Evolutionary conservation across 257 asterid species (phyloP), one percentile per base, ranked within the genome.

Genomic region (Nicotiana attenuata): DNA sequence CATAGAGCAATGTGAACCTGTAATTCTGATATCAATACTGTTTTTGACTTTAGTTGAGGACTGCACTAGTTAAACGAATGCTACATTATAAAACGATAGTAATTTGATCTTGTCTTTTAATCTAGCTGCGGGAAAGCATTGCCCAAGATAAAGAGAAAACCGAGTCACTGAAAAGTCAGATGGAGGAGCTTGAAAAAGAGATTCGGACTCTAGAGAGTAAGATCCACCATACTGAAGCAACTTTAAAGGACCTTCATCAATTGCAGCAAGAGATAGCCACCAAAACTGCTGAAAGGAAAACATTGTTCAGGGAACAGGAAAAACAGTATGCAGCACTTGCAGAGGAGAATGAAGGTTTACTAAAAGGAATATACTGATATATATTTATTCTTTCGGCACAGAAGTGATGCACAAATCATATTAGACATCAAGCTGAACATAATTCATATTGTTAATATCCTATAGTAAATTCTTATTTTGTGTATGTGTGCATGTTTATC

Each of bases 211-310:
- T 93, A 75, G 95, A 91, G 80, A 84, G 83, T 83, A 94, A 94
- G 88, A 93, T 94, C 73, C 90, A 85, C 83, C 91, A 89, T 80
- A 90, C 90, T 85, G 98, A 94, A 87, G 85, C 84, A 19, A 87
- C 85, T 33, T 76, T 91, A 94, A 92, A 96, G 91, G 94, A 94
- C 82, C 82, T 94, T 63, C 85, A 85, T 60, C 89, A 88, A 78
- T 82, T 94, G 83, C 89, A 91, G 87, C 90, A 86, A 83, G 90
- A 90, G 86, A 87, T 93, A 86, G 89, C 94, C 64, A 83, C 92
- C 81, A 93, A 90, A 88, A 85, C 94, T 15, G 99, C 97, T 85
- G 97, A 96, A 90, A 89, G 99, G 87, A 94, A 89, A 88, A 93
- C 97, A 81, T 89, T 92, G 89, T 85, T 83, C 80, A 93, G 92